Conservation (phyloP, 306 rosid species). For the Mimosa bimucronata region DNA sequence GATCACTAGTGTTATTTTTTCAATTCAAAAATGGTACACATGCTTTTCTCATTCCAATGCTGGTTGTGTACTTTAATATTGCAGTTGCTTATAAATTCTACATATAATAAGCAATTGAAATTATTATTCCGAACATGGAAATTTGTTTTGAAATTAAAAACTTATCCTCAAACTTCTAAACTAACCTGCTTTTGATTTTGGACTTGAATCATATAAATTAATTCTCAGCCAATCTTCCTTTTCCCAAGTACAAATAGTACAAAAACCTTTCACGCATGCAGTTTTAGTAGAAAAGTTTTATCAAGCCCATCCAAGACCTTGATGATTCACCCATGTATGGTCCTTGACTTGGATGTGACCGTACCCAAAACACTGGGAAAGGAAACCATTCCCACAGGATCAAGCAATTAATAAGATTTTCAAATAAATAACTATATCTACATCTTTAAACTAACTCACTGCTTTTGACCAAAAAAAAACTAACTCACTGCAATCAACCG, state of each 20-base stretch:
- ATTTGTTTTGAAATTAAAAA: not conserved
- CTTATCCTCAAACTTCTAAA: not conserved
- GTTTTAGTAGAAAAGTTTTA: not conserved
- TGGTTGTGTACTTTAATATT: not conserved
- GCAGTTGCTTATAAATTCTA: not conserved
- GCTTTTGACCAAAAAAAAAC: no score
- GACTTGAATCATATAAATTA: not conserved
- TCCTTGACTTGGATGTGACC: not conserved
- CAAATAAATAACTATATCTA: no score
- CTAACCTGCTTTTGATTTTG: not conserved
- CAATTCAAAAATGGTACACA: not conserved
- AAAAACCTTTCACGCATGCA: not conserved
- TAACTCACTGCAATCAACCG: no score
- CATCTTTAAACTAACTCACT: no score
- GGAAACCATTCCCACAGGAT: no score
- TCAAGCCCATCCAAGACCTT: not conserved
- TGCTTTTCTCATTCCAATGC: not conserved
- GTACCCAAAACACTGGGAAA: not conserved
- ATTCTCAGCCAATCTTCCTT: not conserved
- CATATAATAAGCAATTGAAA: not conserved
- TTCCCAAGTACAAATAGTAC: not conserved
- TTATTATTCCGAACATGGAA: slow-evolving; percentile 8
- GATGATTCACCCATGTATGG: not conserved
- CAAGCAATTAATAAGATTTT: no score
- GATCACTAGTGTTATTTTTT: not conserved